These are phyloP conservation scores for Colletotrichum sp. DNA, from an alignment of 2,329 filamentous ascomycete genomes.

Conservation along the genomic window DNA sequence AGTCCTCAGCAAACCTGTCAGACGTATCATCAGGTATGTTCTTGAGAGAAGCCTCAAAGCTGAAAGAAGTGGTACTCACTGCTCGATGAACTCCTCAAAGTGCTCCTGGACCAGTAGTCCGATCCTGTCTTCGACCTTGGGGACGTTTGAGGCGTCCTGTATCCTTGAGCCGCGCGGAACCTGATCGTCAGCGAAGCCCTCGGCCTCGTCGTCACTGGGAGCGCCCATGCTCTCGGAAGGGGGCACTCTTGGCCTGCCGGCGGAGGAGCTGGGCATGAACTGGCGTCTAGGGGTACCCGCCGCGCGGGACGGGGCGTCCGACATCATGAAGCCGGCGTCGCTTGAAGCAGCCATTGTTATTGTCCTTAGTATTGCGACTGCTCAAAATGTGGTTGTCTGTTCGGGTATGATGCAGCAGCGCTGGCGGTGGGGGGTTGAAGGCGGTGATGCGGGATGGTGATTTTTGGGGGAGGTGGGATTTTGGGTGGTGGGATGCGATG, in stretches of 20 bases:
- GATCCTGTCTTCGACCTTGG: slow-evolving; percentile 77
- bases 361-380: background rate
- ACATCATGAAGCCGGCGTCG: slow-evolving; percentile 63
- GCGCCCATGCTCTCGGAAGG: slow-evolving; percentile 67
- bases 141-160: slow-evolving; percentile 58
- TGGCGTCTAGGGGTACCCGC: slow-evolving; percentile 48
- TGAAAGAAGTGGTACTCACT: slow-evolving; percentile 49
- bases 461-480: slow-evolving; percentile 16
- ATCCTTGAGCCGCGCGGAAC: slow-evolving; percentile 57
- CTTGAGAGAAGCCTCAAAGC: background rate
- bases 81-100: slow-evolving; percentile 82
- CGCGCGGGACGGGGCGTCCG: slow-evolving; percentile 54
- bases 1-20: slow-evolving; percentile 70
- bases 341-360: slow-evolving; percentile 56
- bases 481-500: slow-evolving; percentile 20
- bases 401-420: background rate
- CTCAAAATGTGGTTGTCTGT: background rate
- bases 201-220: slow-evolving; percentile 66
- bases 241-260: slow-evolving; percentile 61
- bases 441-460: slow-evolving; percentile 11
- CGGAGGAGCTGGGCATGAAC: slow-evolving; percentile 53
- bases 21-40: background rate
- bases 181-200: slow-evolving; percentile 70
- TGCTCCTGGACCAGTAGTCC: slow-evolving; percentile 76
- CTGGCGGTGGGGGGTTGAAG: background rate